Conservation (phyloP, 2,329 filamentous ascomycete genomes). For the Alternaria brassicicola region DNA sequence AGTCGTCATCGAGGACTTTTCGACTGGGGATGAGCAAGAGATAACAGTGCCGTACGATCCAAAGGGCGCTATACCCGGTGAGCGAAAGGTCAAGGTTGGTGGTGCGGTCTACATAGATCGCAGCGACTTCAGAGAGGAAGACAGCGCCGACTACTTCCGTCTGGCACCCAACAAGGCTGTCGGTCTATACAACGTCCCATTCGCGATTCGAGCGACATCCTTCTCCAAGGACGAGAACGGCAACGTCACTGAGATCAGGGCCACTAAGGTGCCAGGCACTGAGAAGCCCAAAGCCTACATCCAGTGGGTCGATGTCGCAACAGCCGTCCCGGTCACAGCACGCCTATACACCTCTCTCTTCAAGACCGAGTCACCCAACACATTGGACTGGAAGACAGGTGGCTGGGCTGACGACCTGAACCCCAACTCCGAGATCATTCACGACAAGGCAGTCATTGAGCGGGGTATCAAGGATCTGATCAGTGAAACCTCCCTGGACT, state of each 20-base stretch:
- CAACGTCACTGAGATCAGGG: conserved; percentile 69
- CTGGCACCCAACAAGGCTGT: conserved; percentile 76
- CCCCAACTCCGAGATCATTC: conserved; percentile 81
- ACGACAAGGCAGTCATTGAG: conserved; percentile 78
- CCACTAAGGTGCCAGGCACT: conserved; percentile 66
- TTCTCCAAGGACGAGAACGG: conserved; percentile 72
- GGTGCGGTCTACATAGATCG: conserved; percentile 85
- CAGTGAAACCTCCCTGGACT: conserved; percentile 57
- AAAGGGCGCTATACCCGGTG: conserved; percentile 67
- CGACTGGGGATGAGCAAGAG: conserved; percentile 69
- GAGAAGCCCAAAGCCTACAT: conserved; percentile 76
- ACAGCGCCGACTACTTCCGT: conserved; percentile 77
- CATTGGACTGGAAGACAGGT: conserved; percentile 69
- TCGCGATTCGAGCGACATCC: conserved; percentile 70
- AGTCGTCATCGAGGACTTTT: conserved; percentile 80
- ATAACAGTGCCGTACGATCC: conserved; percentile 79
- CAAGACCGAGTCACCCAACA: conserved; percentile 81
- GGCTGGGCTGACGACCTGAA: conserved; percentile 87
- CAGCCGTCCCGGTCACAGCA: conserved; percentile 66
- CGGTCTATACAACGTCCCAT: conserved; percentile 73
- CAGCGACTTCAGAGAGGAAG: conserved; percentile 75
- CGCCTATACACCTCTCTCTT: conserved; percentile 84
- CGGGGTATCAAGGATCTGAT: conserved; percentile 80
- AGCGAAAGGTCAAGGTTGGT: conserved; percentile 69
- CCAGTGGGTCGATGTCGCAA: conserved; percentile 81